These are phyloP conservation scores for Fusarium circinatum DNA, from an alignment of 2,329 filamentous ascomycete genomes.

Conservation along the genomic window DNA sequence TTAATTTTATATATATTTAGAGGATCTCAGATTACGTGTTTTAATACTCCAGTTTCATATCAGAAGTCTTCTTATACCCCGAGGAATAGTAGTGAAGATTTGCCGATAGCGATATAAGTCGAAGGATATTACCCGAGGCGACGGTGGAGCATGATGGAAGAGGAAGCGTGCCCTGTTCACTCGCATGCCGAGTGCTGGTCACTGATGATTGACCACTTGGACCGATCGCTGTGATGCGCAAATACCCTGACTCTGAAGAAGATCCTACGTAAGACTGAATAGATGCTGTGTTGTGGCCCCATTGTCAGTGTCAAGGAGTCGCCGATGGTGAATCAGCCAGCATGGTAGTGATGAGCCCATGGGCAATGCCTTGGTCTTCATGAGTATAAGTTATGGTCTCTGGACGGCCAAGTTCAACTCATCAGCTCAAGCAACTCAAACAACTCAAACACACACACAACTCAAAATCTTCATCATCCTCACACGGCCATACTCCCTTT, in stretches of 20 bases:
- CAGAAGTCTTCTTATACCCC: too few species aligned
- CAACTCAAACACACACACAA: background rate
- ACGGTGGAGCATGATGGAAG: too few species aligned
- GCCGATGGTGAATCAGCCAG: background rate
- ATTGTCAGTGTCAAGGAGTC: too few species aligned
- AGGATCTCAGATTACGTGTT: too few species aligned
- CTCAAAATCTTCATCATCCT: background rate
- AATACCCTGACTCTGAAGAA: background rate
- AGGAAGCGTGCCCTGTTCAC: background rate
- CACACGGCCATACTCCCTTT: background rate
- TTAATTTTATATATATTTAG: too few species aligned
- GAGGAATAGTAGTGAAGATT: background rate
- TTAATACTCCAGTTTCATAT: too few species aligned
- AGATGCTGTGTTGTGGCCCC: too few species aligned
- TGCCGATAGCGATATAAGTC: background rate
- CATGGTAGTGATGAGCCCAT: background rate
- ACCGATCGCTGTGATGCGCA: background rate
- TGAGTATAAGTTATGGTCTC: background rate
- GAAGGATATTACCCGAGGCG: background rate
- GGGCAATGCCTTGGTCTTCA: accelerated
- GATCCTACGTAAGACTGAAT: accelerated
- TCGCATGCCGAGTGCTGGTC: accelerated
- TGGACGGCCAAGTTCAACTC: too few species aligned
- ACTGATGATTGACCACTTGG: too few species aligned
- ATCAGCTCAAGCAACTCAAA: background rate